Conservation (phyloP, 2,329 filamentous ascomycete species). For the Aspergillus sp. region DNA sequence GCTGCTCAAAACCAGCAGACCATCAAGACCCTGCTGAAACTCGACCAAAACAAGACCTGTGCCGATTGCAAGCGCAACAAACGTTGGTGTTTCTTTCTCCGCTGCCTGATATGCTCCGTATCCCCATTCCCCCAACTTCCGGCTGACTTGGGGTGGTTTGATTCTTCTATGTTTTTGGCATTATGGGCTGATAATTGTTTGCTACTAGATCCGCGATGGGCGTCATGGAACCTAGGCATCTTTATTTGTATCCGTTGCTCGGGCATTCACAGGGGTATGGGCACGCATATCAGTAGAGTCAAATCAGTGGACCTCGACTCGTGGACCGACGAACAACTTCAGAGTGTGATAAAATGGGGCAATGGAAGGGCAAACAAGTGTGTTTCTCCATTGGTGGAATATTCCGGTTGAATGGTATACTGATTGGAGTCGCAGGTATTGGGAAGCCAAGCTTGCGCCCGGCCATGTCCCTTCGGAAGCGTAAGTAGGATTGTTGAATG, state of each 20-base stretch:
- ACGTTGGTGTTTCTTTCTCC: constrained; percentile 53
- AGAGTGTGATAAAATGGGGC: constrained; percentile 91
- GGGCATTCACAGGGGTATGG: constrained; percentile 97
- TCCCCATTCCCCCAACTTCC: background rate
- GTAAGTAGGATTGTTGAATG: constrained; percentile 32
- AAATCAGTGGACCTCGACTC: constrained; percentile 97
- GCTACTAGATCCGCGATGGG: constrained; percentile 84
- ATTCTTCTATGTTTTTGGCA: background rate
- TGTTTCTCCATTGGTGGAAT: constrained; percentile 16
- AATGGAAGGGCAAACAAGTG: constrained; percentile 94
- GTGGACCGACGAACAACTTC: constrained; percentile 97
- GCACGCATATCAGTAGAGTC: constrained; percentile 95
- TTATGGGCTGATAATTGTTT: constrained; percentile 11
- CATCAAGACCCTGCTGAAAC: constrained; percentile 89
- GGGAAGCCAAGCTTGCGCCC: constrained; percentile 88
- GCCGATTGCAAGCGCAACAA: constrained; percentile 99
- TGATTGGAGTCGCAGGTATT: constrained; percentile 54
- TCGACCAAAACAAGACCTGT: constrained; percentile 94
- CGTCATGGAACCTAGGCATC: constrained; percentile 95
- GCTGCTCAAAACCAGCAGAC: constrained; percentile 90
- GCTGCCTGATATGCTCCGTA: constrained; percentile 7
- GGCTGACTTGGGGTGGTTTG: background rate
- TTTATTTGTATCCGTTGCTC: constrained; percentile 98
- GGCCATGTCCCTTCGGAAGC: constrained; percentile 91
- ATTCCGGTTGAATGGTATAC: background rate